Percentiles rank a stretch among this genome's conserved stretches.
Evolutionary conservation across 208 protist species (phyloP).

Genomic region (Acanthamoeba royreba): DNA sequence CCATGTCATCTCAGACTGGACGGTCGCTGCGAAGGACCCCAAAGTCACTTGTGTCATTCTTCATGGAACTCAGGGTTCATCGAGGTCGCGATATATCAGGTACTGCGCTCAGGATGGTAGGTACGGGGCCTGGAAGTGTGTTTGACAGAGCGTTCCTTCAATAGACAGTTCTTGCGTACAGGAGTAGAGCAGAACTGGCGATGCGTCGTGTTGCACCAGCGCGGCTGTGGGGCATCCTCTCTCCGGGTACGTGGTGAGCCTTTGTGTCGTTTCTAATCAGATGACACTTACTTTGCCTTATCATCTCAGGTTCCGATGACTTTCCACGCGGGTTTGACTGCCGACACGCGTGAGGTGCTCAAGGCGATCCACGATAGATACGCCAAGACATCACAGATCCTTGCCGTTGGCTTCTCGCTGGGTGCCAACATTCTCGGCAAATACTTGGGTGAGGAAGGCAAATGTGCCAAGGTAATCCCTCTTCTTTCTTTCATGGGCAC

Average conservation of each 20-base stretch:
- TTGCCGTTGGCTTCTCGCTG: constrained; percentile 3
- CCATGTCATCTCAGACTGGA: background rate
- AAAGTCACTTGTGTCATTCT: background rate
- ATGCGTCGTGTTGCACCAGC: background rate
- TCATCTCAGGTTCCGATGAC: background rate
- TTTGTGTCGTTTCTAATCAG: background rate
- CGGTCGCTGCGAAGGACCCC: background rate
- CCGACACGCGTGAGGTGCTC: background rate
- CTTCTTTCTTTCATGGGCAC: background rate
- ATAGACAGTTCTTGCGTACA: background rate
- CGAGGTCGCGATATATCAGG: background rate
- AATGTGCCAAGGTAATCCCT: background rate
- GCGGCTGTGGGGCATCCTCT: background rate
- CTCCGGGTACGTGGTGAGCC: background rate
- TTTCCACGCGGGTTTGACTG: background rate
- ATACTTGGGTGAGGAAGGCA: constrained; percentile 12
- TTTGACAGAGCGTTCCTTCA: background rate
- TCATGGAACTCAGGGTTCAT: background rate
- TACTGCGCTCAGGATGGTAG: background rate
- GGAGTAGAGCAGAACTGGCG: background rate
- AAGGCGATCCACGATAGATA: background rate
- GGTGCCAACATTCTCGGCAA: constrained; percentile 20
- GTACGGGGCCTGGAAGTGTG: too few relatives aligned
- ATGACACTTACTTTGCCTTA: background rate
- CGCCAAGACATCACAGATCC: background rate